Evolutionary conservation across 345 rosid species (phyloP).

Genomic region (Mallotus nudiflorus): DNA sequence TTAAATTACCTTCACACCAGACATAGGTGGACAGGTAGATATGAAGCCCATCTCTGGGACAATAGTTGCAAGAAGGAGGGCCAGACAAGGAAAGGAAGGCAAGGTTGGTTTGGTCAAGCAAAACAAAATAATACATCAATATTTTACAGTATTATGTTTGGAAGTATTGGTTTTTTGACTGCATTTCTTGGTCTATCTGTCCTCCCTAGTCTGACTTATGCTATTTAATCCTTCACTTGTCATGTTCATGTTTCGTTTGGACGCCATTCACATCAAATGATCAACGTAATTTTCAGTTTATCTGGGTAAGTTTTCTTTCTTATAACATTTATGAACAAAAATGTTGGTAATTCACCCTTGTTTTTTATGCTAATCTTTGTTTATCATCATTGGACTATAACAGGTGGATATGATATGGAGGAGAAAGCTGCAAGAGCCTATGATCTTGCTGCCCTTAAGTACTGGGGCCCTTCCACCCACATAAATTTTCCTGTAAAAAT

Average conservation of each 20-base stretch:
- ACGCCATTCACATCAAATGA: constrained; percentile 40
- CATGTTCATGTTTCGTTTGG: constrained; percentile 32
- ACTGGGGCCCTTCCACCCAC: constrained; percentile 83
- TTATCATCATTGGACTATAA: neutral
- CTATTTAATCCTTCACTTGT: constrained; percentile 27
- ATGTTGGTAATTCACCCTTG: neutral
- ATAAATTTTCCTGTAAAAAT: constrained; percentile 62
- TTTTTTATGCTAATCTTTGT: neutral
- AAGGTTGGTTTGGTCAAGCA: constrained; percentile 50
- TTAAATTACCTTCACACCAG: constrained; percentile 26
- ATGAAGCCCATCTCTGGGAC: constrained; percentile 90
- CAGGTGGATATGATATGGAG: constrained; percentile 89
- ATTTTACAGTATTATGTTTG: constrained; percentile 19
- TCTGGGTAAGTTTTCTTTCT: constrained; percentile 54
- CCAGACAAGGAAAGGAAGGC: constrained; percentile 90
- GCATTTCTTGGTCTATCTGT: constrained; percentile 22
- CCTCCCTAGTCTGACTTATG: constrained; percentile 37
- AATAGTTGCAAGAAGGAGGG: constrained; percentile 91
- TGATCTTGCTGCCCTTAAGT: constrained; percentile 84
- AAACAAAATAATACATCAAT: constrained; percentile 9
- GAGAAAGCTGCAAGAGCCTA: constrained; percentile 83
- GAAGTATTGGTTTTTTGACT: constrained; percentile 25
- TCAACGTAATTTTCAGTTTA: constrained; percentile 46
- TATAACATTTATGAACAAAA: neutral
- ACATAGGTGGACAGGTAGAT: constrained; percentile 87